Evolutionary conservation across 1,284 basidiomycete species (phyloP), one percentile per base, ranked within the genome.

Genomic region (Pseudozyma pruni): DNA sequence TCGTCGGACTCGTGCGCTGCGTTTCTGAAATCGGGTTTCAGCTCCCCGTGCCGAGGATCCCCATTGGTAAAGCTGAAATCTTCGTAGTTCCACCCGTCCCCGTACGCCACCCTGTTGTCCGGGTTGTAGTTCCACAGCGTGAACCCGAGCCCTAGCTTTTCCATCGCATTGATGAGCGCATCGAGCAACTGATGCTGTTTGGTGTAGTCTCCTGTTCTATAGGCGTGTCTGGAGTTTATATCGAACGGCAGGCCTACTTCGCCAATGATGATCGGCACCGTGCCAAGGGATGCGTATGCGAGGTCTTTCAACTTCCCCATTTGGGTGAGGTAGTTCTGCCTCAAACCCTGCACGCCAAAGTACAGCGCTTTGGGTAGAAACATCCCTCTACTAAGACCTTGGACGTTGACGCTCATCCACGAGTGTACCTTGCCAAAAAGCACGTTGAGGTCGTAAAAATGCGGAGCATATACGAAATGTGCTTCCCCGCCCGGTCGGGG

Each of bases 81-180:
- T 59, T 98, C 94, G 41, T 90, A 91, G 79, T 96, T 97, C 95
- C 95, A 98, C 63, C 89, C 86, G 81, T 98, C 94, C 13, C 95
- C 96, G 20, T 84, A 80, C 19, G 83, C 80, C 74, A 95, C 92
- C 35, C 87, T 86, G 83, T 97, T 97, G 50, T 87, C 85, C 0
- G 94, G 91, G 78, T 97, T 97, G 83, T 97, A 98, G 69, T 92
- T 93, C 95, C 94, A 97, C 20, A 97, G 84, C 4, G 83, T 83
- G 61, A 78, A 84, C 2, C 75, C 74, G 14, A 80, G 56, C 14
- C 74, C 42, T n/a, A 76, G 64, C 8, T 60, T 54, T 45, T 84
- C 83, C 64, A 83, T 75, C 1, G 72, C 82, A 7, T 45, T 51
- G 22, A 83, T 72, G 10, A 84, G 58, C 2, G 82, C 81, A 49